A percentile compares a stretch with the other conserved stretches of the same genome.
These are phyloP conservation scores for Fomitiporia mediterranea DNA, from an alignment of 1,284 basidiomycete genomes.

Conservation along the genomic window DNA sequence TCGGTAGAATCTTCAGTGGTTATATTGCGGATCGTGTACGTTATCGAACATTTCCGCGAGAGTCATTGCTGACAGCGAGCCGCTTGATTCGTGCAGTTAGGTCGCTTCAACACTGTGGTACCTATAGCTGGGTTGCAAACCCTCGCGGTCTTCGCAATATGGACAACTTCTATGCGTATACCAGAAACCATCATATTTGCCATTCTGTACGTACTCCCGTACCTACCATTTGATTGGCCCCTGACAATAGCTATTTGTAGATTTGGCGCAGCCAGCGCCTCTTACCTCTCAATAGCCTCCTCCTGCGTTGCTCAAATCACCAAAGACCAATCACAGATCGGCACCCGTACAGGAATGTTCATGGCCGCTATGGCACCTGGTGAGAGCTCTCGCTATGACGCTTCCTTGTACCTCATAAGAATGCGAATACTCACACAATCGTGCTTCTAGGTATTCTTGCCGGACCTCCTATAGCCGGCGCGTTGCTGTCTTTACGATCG, in stretches of 20 bases:
- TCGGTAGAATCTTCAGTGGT: conserved; percentile 18
- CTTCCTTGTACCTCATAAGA: background rate
- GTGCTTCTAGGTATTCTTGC: conserved; percentile 16
- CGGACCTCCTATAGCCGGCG: conserved; percentile 20
- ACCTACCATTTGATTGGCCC: background rate
- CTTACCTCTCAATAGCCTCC: conserved; percentile 20
- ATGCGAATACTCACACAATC: background rate
- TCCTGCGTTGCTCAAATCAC: conserved; percentile 21
- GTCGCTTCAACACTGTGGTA: conserved; percentile 19
- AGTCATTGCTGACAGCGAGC: background rate
- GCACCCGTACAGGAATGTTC: conserved; percentile 21
- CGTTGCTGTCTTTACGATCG: conserved; percentile 12
- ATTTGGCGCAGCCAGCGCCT: conserved; percentile 18
- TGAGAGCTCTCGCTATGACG: background rate
- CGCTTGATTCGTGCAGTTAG: conserved; percentile 10
- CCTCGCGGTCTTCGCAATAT: conserved; percentile 18
- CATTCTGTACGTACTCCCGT: conserved; percentile 13
- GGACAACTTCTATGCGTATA: conserved; percentile 18
- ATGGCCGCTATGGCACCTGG: conserved; percentile 20
- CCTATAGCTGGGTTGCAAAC: conserved; percentile 15
- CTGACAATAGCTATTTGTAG: background rate
- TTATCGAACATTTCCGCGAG: background rate
- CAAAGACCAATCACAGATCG: conserved; percentile 17
- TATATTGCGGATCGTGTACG: conserved; percentile 18
- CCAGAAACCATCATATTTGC: conserved; percentile 18